Base-by-base conservation (phyloP, 805 yeast species). In the Spathaspora girioi region DNA sequence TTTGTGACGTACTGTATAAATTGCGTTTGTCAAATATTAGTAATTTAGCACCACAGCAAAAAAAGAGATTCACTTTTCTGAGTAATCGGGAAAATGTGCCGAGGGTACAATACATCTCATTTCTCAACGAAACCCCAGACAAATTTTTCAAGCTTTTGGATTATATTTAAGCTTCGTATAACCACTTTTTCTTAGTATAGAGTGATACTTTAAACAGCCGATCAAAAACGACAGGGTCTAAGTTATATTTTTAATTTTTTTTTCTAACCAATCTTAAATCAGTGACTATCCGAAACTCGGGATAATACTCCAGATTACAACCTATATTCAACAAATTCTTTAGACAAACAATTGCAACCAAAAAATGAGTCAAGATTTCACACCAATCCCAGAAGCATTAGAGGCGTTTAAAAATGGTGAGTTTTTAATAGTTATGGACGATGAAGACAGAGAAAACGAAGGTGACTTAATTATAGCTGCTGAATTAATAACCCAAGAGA, bases 381-480 rank as follows among this genome's bases (percentile, higher is more conserved):
- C 61, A 7, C 63, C 84, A 15, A 82, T 88, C 45, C 79, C 83
- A 49, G 89, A 86, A 52, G 94, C 96, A 29, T 64, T 88, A 20
- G 83, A 82, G 60, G 91, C 89, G 0, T 85, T 78, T 68, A 79
- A 80, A 56, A 79, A 80, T 51, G 96, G 96, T 29, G 88, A 90
- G 67, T 91, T 93, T 62, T 76, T 94, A 46, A 81, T 94, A 45
- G 99, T 94, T n/a, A 87, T 94, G 88, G 99, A 94, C 68, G 97
- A 94, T 65, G 97, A 90, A 68, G 80, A 80, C 64, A 84, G 99
- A 60, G 99, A 94, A 69, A 94, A 94, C 68, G 99, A 94, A 72
- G 99, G 99, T 49, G 99, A 94, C 66, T 77, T 94, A 63, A 90
- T 94, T 59, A 85, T 89, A 46, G 96, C 98, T n/a, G 99, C 97